Conservation (phyloP, 1,139 yeast genomes). For the Magnusiomyces paraingens region DNA sequence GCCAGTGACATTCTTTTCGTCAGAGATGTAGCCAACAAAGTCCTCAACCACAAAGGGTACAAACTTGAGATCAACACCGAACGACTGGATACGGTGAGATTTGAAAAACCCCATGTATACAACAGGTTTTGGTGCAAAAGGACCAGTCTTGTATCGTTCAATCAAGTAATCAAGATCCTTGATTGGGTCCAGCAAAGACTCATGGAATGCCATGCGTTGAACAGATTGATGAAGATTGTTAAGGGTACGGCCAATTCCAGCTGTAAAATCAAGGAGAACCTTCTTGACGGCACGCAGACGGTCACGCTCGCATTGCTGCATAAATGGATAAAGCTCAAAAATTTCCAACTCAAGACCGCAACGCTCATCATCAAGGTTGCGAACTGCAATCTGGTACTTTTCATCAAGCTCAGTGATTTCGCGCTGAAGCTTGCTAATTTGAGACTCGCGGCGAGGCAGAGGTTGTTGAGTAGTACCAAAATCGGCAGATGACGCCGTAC, state of each 20-base stretch:
- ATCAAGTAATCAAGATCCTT: slow-evolving; percentile 56
- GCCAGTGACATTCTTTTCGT: background rate
- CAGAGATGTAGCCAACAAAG: background rate
- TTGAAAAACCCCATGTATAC: slow-evolving; percentile 65
- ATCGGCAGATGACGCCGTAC: background rate
- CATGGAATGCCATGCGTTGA: slow-evolving; percentile 47
- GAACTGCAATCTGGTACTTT: slow-evolving; percentile 48
- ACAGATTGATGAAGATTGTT: slow-evolving; percentile 23
- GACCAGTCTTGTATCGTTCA: slow-evolving; percentile 60
- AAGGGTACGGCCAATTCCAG: slow-evolving; percentile 45
- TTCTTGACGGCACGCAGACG: slow-evolving; percentile 61
- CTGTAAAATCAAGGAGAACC: slow-evolving; percentile 58
- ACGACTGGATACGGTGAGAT: slow-evolving; percentile 55
- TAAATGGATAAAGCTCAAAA: slow-evolving; percentile 57
- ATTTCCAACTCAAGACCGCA: slow-evolving; percentile 66
- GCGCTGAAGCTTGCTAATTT: slow-evolving; percentile 20
- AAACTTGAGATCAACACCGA: slow-evolving; percentile 68
- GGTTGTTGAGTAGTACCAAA: no score
- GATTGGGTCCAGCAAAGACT: slow-evolving; percentile 55
- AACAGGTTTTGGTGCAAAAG: slow-evolving; percentile 61
- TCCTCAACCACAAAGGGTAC: slow-evolving; percentile 1
- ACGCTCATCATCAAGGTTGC: slow-evolving; percentile 55
- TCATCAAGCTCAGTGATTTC: slow-evolving; percentile 41
- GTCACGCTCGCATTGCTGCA: slow-evolving; percentile 75
- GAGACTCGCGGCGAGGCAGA: slow-evolving; percentile 11